These are phyloP conservation scores for Punica granatum DNA, from an alignment of 345 rosid genomes.

Conservation along the genomic window DNA sequence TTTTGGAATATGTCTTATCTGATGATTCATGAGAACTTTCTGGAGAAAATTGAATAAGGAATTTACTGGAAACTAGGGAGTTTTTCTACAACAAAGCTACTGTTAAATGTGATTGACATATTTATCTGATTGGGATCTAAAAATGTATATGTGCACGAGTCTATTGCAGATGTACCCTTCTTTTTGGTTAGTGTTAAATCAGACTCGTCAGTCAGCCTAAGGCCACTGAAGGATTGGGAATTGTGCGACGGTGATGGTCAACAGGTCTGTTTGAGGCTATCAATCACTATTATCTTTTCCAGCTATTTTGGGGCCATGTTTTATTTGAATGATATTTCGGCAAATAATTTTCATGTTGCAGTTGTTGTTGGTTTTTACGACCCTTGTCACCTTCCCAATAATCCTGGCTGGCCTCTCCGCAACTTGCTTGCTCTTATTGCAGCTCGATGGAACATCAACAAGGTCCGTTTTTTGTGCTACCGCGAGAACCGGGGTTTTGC, in stretches of 20 bases:
- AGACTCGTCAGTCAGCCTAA: conserved; percentile 46
- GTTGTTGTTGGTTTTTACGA: conserved; percentile 86
- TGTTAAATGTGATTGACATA: background rate
- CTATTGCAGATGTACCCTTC: conserved; percentile 70
- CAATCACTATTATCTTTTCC: background rate
- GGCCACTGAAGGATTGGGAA: conserved; percentile 69
- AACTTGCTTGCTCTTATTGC: conserved; percentile 72
- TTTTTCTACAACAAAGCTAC: background rate
- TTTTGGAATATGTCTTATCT: background rate
- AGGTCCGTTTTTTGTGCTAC: conserved; percentile 65
- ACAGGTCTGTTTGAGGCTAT: conserved; percentile 41
- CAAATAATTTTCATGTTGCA: conserved; percentile 22
- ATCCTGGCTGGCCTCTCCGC: conserved; percentile 98
- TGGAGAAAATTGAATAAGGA: background rate
- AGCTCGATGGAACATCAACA: conserved; percentile 67
- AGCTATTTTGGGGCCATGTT: background rate
- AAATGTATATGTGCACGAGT: background rate
- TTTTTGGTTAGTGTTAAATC: conserved; percentile 55
- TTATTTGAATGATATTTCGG: background rate
- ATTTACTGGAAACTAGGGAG: background rate
- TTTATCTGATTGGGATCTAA: background rate
- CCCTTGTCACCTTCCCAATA: conserved; percentile 78
- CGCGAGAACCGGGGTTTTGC: conserved; percentile 91
- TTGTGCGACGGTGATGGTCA: conserved; percentile 51
- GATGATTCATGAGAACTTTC: background rate